These are phyloP conservation scores for Paramarasmius palmivorus DNA, from an alignment of 1,284 basidiomycete species.

Conservation along the genomic window DNA sequence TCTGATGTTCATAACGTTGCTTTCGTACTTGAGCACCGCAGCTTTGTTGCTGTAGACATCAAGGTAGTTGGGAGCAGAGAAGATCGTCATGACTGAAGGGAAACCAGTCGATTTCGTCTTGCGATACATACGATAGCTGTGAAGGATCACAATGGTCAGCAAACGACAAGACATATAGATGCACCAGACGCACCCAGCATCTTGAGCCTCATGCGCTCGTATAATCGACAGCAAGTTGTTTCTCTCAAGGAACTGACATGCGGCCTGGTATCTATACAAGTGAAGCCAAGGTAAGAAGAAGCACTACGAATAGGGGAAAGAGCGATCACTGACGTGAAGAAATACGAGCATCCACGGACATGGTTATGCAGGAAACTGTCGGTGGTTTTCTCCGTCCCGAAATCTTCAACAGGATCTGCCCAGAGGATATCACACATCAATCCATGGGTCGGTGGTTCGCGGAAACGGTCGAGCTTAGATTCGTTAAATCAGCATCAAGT, in stretches of 20 bases:
- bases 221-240: slow-evolving; percentile 96
- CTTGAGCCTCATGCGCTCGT: slow-evolving; percentile 93
- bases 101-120: slow-evolving; percentile 93
- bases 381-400: slow-evolving; percentile 85
- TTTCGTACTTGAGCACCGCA: slow-evolving; percentile 95
- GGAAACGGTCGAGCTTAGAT: slow-evolving; percentile 87
- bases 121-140: slow-evolving; percentile 93
- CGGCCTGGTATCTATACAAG: slow-evolving; percentile 92
- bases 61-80: slow-evolving; percentile 94
- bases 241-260: slow-evolving; percentile 91
- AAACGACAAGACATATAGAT: neutral
- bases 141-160: neutral
- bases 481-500: slow-evolving; percentile 10
- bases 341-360: slow-evolving; percentile 93
- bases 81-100: slow-evolving; percentile 96
- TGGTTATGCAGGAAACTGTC: slow-evolving; percentile 92
- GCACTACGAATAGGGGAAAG: neutral
- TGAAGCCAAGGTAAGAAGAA: slow-evolving; percentile 7
- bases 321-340: slow-evolving; percentile 75
- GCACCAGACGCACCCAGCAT: slow-evolving; percentile 74
- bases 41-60: slow-evolving; percentile 98
- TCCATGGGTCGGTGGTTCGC: slow-evolving; percentile 92
- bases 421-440: slow-evolving; percentile 96
- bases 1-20: slow-evolving; percentile 94
- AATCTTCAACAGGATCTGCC: slow-evolving; percentile 94